Evolutionary conservation across 345 rosid genomes (phyloP), one percentile per base, ranked within the genome.

Genomic region (Aurinia saxatilis): DNA sequence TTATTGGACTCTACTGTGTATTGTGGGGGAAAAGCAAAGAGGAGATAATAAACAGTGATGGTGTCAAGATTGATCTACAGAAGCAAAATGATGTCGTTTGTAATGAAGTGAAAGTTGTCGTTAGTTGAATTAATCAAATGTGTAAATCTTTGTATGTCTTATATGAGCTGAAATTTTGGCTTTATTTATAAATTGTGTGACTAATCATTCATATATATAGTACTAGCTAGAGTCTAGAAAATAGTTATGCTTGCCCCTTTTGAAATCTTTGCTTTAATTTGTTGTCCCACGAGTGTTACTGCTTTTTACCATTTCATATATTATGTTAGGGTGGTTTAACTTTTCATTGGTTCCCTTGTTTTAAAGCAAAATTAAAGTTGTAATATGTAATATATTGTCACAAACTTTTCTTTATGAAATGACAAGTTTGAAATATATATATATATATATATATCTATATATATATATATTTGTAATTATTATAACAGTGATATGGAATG

Each of bases 1-100:
- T 92, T 29, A 71, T 70, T 49, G 98, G 96, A 39, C 88, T 92
- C 30, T 92, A 87, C 14, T 73, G 86, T 74, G 96, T 92, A 6
- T 39, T 89, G 36, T 92, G 95, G 96, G 96, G 90, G 1, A 92
- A 92, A 77, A 79, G 67, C 71, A 87, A 53, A 76, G 96, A 92
- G 66, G 63, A 70, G 57, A 70, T 23, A 17, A 68, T 23, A 17
- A 42, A 50, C 40, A 23, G 29, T 11, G 60, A 50, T 15, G 55
- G 41, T 41, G 67, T 31, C 8, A 73, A 54, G 60, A 60, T 42
- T 53, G 71, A 68, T 48, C 8, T 38, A 39, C 75, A 50, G 7
- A 49, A 34, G 9, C 71, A 71, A 72, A 75, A 8, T 50, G 77
- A 70, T 19, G 66, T 59, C 57, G 83, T 68, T 50, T 34, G 70